These are phyloP conservation scores for Serendipita vermifera DNA, from an alignment of 768 basidiomycete genomes.

Conservation along the genomic window DNA sequence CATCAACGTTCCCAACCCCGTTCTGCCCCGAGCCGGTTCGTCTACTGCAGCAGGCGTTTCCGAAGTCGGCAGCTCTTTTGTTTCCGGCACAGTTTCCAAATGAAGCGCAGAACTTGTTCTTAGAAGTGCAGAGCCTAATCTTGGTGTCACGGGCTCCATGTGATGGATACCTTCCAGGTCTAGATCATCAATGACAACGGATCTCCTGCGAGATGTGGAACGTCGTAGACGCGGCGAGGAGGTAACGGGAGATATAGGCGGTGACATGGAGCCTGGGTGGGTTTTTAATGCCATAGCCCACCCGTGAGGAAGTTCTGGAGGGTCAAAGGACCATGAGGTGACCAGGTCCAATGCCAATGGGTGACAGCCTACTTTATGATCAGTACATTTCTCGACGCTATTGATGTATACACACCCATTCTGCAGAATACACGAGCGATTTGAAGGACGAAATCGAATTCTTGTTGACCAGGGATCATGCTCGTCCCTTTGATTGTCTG, in stretches of 20 bases:
- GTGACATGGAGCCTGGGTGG: conserved; percentile 16
- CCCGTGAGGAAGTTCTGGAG: conserved; percentile 38
- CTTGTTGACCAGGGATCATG: conserved; percentile 73
- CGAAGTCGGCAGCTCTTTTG: neutral
- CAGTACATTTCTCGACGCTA: conserved; percentile 1
- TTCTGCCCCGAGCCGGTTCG: conserved; percentile 27
- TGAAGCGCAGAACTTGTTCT: conserved; percentile 46
- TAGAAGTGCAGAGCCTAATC: conserved; percentile 36
- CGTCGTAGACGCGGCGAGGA: conserved; percentile 22
- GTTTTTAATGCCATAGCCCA: conserved; percentile 11
- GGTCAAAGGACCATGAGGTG: conserved; percentile 81
- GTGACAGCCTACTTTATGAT: conserved; percentile 59
- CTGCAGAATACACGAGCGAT: conserved; percentile 85
- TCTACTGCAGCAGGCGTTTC: neutral
- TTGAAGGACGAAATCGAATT: conserved; percentile 93
- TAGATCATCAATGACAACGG: conserved; percentile 9
- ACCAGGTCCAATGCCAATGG: conserved; percentile 82
- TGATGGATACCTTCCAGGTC: conserved; percentile 9
- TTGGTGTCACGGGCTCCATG: conserved; percentile 18
- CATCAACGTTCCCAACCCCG: conserved; percentile 70
- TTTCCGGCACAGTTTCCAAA: conserved; percentile 17
- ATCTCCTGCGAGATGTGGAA: conserved; percentile 22
- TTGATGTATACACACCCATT: conserved; percentile 54
- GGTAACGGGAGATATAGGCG: conserved; percentile 34
- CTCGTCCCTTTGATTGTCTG: conserved; percentile 89